These are phyloP conservation scores for Ophiocordyceps sinensis DNA, from an alignment of 2,329 filamentous ascomycete genomes.

Conservation along the genomic window DNA sequence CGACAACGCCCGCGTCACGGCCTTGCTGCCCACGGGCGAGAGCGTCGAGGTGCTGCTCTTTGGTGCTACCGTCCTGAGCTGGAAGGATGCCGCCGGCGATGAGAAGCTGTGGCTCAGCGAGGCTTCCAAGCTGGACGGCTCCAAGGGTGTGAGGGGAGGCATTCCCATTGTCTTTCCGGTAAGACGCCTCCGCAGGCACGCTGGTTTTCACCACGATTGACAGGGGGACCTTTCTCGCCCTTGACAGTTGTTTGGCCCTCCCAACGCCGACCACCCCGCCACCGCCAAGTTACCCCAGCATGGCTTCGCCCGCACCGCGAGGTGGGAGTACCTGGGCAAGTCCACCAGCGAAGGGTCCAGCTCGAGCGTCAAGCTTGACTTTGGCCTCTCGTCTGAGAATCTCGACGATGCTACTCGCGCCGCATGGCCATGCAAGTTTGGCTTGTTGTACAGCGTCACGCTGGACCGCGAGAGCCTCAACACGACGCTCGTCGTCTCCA, in stretches of 20 bases:
- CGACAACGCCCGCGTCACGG: conserved; percentile 58
- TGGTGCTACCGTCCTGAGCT: conserved; percentile 84
- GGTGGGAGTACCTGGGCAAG: conserved; percentile 91
- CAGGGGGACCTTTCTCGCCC: background rate
- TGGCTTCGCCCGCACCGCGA: conserved; percentile 79
- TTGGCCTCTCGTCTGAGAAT: conserved; percentile 66
- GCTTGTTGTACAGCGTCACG: conserved; percentile 85
- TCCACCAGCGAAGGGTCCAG: conserved; percentile 41
- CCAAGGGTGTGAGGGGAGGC: conserved; percentile 79
- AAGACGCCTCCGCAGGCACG: conserved; percentile 16
- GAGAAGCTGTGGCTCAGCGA: conserved; percentile 84
- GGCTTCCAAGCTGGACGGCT: conserved; percentile 67
- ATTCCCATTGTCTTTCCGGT: conserved; percentile 91
- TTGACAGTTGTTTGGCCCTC: conserved; percentile 68
- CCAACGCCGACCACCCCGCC: conserved; percentile 59
- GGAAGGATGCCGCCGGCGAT: conserved; percentile 66
- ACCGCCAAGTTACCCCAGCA: conserved; percentile 77
- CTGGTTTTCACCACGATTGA: background rate
- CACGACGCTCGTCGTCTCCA: conserved; percentile 76
- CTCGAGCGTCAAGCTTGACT: conserved; percentile 80
- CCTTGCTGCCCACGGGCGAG: conserved; percentile 73
- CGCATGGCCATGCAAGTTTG: conserved; percentile 78
- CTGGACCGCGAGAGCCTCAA: conserved; percentile 59
- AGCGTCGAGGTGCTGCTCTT: conserved; percentile 75
- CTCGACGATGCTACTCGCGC: conserved; percentile 53